Percentiles rank a stretch among this genome's conserved stretches.
Conservation (phyloP, 2,329 filamentous ascomycete species). For the Thielaviopsis cerberus region DNA sequence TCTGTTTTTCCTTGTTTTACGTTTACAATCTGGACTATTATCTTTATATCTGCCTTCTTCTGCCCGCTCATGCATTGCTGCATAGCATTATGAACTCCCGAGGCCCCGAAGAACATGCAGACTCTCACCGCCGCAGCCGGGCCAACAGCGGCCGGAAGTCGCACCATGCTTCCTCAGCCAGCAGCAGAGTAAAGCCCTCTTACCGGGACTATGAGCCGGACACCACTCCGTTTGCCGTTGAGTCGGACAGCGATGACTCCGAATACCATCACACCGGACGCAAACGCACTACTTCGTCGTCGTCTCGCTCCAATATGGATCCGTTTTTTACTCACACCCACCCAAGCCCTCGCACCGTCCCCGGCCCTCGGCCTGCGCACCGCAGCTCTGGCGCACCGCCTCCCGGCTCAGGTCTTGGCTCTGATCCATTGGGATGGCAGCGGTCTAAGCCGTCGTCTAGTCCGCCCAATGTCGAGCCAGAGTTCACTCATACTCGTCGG, state of each 20-base stretch:
- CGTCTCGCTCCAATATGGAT: conserved; percentile 4
- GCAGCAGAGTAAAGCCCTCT: neutral
- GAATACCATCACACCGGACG: neutral
- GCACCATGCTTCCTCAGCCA: neutral
- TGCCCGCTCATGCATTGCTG: neutral
- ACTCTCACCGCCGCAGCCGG: neutral
- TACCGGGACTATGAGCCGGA: neutral
- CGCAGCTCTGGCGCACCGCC: neutral
- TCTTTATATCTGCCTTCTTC: neutral
- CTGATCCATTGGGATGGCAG: neutral
- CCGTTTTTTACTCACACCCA: neutral
- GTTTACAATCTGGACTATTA: neutral
- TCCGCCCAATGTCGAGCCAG: conserved; percentile 3
- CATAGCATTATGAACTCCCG: conserved; percentile 4
- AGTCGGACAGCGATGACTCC: neutral
- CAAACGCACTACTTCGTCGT: conserved; percentile 1
- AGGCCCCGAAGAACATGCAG: conserved; percentile 3
- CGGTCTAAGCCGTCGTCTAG: conserved; percentile 5
- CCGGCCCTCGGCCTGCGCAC: conserved; percentile 1
- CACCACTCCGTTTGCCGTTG: neutral
- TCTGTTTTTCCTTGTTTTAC: neutral
- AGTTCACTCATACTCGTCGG: neutral
- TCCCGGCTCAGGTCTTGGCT: neutral
- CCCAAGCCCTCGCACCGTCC: neutral
- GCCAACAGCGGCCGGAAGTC: neutral